Evolutionary conservation across 2,329 filamentous ascomycete genomes (phyloP).

Genomic region (Monilinia fructicola): DNA sequence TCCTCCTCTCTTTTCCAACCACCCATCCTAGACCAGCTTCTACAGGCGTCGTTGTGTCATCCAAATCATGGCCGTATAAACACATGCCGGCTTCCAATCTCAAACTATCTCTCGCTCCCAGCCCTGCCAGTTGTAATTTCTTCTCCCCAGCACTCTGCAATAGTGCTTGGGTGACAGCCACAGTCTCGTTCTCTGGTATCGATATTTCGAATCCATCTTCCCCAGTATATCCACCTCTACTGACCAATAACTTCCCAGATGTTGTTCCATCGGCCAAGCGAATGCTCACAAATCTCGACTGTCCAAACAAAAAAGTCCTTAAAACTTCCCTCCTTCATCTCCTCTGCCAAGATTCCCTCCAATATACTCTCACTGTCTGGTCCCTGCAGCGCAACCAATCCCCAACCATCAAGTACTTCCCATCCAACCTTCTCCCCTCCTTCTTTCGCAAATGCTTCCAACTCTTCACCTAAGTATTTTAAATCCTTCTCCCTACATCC

Average conservation of each 20-base stretch:
- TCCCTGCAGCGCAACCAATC: slow-evolving; percentile 86
- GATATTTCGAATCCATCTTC: slow-evolving; percentile 98
- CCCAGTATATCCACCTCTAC: slow-evolving; percentile 90
- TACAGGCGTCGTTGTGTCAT: slow-evolving; percentile 72
- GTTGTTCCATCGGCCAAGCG: slow-evolving; percentile 54
- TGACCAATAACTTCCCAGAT: slow-evolving; percentile 65
- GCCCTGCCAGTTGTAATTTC: slow-evolving; percentile 73
- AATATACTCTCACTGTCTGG: slow-evolving; percentile 73
- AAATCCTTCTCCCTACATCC: slow-evolving; percentile 88
- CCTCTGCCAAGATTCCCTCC: slow-evolving; percentile 56
- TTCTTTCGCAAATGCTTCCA: slow-evolving; percentile 58
- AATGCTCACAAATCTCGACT: slow-evolving; percentile 65
- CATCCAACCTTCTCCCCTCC: slow-evolving; percentile 61
- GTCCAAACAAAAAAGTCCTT: slow-evolving; percentile 78
- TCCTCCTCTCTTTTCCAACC: slow-evolving; percentile 73
- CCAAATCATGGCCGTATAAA: slow-evolving; percentile 97
- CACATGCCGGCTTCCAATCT: slow-evolving; percentile 98
- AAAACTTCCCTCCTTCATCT: slow-evolving; percentile 51
- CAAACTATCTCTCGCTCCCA: slow-evolving; percentile 88
- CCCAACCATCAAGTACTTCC: slow-evolving; percentile 69
- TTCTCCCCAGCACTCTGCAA: slow-evolving; percentile 54
- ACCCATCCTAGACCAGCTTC: slow-evolving; percentile 74
- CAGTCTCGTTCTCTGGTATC: slow-evolving; percentile 66
- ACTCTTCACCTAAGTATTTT: slow-evolving; percentile 69
- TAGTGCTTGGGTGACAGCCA: slow-evolving; percentile 63